Evolutionary conservation across 2,329 filamentous ascomycete genomes (phyloP).

Genomic region (Sporothrix curviconia): DNA sequence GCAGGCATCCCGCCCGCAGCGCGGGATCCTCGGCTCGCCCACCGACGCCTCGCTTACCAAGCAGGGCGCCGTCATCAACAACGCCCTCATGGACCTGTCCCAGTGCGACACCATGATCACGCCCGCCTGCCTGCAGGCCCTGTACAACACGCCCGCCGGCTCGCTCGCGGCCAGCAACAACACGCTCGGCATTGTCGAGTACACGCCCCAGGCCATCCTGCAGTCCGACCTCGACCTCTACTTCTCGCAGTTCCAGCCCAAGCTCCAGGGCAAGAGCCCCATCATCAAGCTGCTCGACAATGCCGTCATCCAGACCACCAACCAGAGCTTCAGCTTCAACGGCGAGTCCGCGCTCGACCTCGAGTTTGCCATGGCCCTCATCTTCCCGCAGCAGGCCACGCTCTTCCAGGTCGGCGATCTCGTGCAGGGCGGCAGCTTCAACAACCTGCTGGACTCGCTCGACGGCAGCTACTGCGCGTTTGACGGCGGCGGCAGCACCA

Average conservation of each 20-base stretch:
- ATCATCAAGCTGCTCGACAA: constrained; percentile 29
- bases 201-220: constrained; percentile 47
- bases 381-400: constrained; percentile 44
- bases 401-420: constrained; percentile 43
- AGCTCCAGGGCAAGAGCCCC: constrained; percentile 35
- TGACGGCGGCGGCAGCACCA: constrained; percentile 32
- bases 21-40: constrained; percentile 26
- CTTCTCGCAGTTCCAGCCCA: constrained; percentile 38
- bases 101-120: constrained; percentile 51
- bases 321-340: constrained; percentile 34
- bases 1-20: constrained; percentile 16
- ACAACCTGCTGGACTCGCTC: constrained; percentile 34
- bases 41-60: constrained; percentile 25
- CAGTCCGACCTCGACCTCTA: constrained; percentile 43
- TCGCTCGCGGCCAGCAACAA: constrained; percentile 34
- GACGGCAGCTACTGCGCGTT: constrained; percentile 40
- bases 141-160: constrained; percentile 39
- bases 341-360: constrained; percentile 32
- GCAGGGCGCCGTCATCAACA: constrained; percentile 26
- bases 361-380: constrained; percentile 37
- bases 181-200: constrained; percentile 49
- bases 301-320: constrained; percentile 28
- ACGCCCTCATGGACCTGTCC: constrained; percentile 26
- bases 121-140: constrained; percentile 46
- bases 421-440: constrained; percentile 23